Evolutionary conservation across 2,329 filamentous ascomycete species (phyloP).

Genomic region (Sclerotinia nivalis): DNA sequence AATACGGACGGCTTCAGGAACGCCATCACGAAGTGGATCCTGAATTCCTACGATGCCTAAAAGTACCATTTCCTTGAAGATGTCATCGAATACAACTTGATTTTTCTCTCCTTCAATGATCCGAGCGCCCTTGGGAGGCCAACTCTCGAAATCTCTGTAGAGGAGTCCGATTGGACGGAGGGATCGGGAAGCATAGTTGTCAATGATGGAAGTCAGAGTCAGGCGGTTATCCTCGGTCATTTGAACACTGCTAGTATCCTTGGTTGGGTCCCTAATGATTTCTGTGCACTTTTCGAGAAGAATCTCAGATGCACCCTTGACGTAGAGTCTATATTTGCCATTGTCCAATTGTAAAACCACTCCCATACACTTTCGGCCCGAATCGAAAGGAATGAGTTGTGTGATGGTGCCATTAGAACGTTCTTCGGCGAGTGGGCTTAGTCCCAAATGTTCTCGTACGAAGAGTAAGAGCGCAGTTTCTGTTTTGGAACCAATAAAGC

Average conservation of each 20-base stretch:
- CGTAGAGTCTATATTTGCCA: slow-evolving; percentile 48
- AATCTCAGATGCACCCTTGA: slow-evolving; percentile 58
- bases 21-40: slow-evolving; percentile 69
- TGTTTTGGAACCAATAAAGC: slow-evolving; percentile 75
- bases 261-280: slow-evolving; percentile 59
- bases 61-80: slow-evolving; percentile 74
- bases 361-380: slow-evolving; percentile 66
- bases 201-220: slow-evolving; percentile 55
- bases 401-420: slow-evolving; percentile 61
- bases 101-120: slow-evolving; percentile 59
- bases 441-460: slow-evolving; percentile 63
- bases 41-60: slow-evolving; percentile 73
- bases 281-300: slow-evolving; percentile 47
- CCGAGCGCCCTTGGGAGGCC: slow-evolving; percentile 61
- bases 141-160: slow-evolving; percentile 70
- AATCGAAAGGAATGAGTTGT: slow-evolving; percentile 49
- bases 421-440: slow-evolving; percentile 61
- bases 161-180: slow-evolving; percentile 74
- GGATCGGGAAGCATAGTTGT: slow-evolving; percentile 64
- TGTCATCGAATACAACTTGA: slow-evolving; percentile 64
- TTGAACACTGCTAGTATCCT: slow-evolving; percentile 52
- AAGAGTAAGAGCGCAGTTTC: slow-evolving; percentile 74
- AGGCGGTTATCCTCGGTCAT: slow-evolving; percentile 59
- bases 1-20: slow-evolving; percentile 65
- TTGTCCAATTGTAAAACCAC: slow-evolving; percentile 56